A percentile compares a stretch with the other conserved stretches of the same genome.
phyloP scores from a whole-genome alignment of 2,329 filamentous ascomycete genomes.

The Alternaria solani region DNA sequence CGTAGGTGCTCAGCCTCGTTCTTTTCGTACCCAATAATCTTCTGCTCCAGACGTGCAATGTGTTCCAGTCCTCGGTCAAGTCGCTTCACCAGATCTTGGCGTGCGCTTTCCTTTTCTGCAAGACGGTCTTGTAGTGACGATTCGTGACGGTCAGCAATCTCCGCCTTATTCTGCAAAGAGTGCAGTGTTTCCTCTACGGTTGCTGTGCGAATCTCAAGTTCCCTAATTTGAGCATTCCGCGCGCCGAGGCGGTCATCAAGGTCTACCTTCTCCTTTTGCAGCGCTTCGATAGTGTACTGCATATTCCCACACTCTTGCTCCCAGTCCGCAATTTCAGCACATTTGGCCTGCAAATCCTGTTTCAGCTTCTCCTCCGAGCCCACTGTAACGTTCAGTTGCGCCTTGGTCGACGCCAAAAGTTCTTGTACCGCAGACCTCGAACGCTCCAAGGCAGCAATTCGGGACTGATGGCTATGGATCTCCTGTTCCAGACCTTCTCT shows the following conservation, averaged over 20 bases:
- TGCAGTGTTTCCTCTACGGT: conserved; percentile 32
- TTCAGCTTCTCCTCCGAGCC: conserved; percentile 32
- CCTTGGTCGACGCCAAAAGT: conserved; percentile 31
- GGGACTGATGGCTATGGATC: conserved; percentile 38
- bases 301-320: conserved; percentile 26
- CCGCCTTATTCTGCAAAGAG: conserved; percentile 29
- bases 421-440: conserved; percentile 35
- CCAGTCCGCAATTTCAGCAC: conserved; percentile 36
- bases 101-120: conserved; percentile 29
- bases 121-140: conserved; percentile 32
- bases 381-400: conserved; percentile 28
- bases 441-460: conserved; percentile 39
- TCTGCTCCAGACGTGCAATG: conserved; percentile 28
- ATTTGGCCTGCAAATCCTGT: conserved; percentile 36
- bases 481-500: conserved; percentile 37
- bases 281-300: conserved; percentile 27
- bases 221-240: conserved; percentile 25
- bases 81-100: conserved; percentile 23
- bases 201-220: conserved; percentile 33
- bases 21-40: conserved; percentile 30
- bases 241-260: conserved; percentile 32
- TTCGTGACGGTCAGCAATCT: conserved; percentile 32
- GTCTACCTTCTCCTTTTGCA: conserved; percentile 35
- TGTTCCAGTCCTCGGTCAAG: conserved; percentile 37
- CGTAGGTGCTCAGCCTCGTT: conserved; percentile 35